Conservation (phyloP, 768 basidiomycete genomes). For the Leccinum sublutescens region DNA sequence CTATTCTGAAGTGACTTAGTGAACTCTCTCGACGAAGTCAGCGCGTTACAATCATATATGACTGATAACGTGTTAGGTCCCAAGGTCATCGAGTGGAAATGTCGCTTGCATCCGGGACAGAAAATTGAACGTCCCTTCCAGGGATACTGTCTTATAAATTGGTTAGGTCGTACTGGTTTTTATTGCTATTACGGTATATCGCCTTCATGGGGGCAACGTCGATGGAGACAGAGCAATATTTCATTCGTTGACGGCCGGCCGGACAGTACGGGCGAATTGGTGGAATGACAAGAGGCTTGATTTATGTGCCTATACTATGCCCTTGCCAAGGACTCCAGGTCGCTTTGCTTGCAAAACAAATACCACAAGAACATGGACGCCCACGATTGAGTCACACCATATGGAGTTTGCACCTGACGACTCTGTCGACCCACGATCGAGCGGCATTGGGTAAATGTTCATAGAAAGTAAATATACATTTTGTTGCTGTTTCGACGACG, state of each 20-base stretch:
- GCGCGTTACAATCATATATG: not conserved
- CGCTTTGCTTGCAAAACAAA: not conserved
- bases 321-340: not conserved
- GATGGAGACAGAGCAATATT: not conserved
- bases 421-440: not conserved
- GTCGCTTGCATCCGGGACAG: conserved; percentile 14
- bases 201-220: not conserved
- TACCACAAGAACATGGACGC: too few species aligned
- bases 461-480: conserved; percentile 1
- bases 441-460: not conserved
- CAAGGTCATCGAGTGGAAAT: conserved; percentile 45
- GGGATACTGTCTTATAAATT: not conserved
- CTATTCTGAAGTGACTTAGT: too few species aligned
- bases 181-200: conserved; percentile 7
- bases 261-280: not conserved
- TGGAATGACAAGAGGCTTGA: not conserved
- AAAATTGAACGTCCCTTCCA: not conserved
- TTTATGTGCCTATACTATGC: too few species aligned
- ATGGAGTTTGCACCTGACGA: too few species aligned
- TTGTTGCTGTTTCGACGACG: not conserved
- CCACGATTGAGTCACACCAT: too few species aligned
- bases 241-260: not conserved
- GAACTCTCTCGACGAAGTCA: too few species aligned
- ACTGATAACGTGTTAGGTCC: conserved; percentile 32
- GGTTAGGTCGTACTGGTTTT: conserved; percentile 1